A percentile compares a stretch with the other conserved stretches of the same genome.
These are phyloP conservation scores for Lupinus albus DNA, from an alignment of 306 rosid species.

Conservation along the genomic window DNA sequence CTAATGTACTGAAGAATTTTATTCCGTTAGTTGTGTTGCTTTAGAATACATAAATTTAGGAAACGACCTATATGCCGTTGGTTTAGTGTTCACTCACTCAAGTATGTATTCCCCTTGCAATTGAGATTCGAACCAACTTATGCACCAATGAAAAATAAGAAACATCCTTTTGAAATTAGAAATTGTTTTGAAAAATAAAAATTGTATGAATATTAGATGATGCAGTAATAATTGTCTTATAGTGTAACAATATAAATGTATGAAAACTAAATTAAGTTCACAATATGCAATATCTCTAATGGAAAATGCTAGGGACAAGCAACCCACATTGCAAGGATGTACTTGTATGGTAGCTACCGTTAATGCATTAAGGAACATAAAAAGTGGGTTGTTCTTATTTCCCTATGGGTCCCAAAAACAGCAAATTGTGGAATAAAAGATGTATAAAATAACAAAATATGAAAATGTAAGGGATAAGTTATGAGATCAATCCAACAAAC, in stretches of 20 bases:
- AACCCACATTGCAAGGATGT: too few relatives aligned
- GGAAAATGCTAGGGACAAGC: too few relatives aligned
- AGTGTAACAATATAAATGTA: conserved; percentile 9
- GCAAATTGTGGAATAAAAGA: too few relatives aligned
- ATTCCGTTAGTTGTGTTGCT: conserved; percentile 5
- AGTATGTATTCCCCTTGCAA: conserved; percentile 17
- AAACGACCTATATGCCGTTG: neutral
- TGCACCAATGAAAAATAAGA: neutral
- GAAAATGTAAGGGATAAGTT: too few relatives aligned
- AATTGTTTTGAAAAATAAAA: too few relatives aligned
- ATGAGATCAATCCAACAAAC: too few relatives aligned
- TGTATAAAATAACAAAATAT: too few relatives aligned
- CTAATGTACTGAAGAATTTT: conserved; percentile 16
- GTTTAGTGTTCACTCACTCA: conserved; percentile 24
- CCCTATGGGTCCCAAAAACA: too few relatives aligned
- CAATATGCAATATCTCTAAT: neutral
- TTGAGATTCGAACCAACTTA: conserved; percentile 17
- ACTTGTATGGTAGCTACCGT: too few relatives aligned
- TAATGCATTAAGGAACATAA: too few relatives aligned
- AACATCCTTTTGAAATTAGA: neutral
- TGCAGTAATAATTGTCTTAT: neutral
- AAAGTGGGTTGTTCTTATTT: too few relatives aligned
- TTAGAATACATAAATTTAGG: neutral
- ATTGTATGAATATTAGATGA: too few relatives aligned
- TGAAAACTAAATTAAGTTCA: neutral